These are phyloP conservation scores for Fusarium luffae DNA, from an alignment of 2,329 filamentous ascomycete genomes.

Conservation along the genomic window DNA sequence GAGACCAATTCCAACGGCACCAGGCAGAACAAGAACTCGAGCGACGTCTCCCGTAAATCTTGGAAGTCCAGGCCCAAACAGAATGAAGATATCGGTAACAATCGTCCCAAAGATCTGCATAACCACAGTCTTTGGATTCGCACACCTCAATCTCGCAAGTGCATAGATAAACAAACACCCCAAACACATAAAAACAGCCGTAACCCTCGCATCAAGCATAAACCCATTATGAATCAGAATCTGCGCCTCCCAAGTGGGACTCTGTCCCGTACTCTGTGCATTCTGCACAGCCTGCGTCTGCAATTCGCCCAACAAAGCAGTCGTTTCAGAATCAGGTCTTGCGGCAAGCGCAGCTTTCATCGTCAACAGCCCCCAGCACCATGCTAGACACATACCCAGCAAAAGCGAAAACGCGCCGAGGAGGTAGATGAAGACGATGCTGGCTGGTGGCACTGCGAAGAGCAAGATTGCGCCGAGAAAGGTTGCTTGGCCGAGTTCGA, in stretches of 20 bases:
- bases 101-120: slow-evolving; percentile 60
- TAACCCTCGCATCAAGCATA: slow-evolving; percentile 60
- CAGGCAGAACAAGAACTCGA: slow-evolving; percentile 56
- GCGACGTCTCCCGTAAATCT: slow-evolving; percentile 35
- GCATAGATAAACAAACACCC: slow-evolving; percentile 58
- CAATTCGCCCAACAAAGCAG: slow-evolving; percentile 25
- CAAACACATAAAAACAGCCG: slow-evolving; percentile 52
- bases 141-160: slow-evolving; percentile 55
- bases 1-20: slow-evolving; percentile 58
- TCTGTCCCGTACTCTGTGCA: slow-evolving; percentile 35
- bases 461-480: slow-evolving; percentile 58
- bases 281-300: not conserved
- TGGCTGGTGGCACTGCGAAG: slow-evolving; percentile 58
- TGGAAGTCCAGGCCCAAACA: slow-evolving; percentile 54
- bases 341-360: slow-evolving; percentile 61
- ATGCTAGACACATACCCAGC: slow-evolving; percentile 59
- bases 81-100: slow-evolving; percentile 58
- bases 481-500: slow-evolving; percentile 55
- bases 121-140: slow-evolving; percentile 58
- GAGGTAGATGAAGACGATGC: slow-evolving; percentile 59
- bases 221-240: slow-evolving; percentile 56
- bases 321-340: slow-evolving; percentile 52
- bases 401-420: slow-evolving; percentile 56
- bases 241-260: slow-evolving; percentile 46
- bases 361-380: slow-evolving; percentile 61